These are phyloP conservation scores for Thelonectria blattea DNA, from an alignment of 2,329 filamentous ascomycete genomes.

Conservation along the genomic window DNA sequence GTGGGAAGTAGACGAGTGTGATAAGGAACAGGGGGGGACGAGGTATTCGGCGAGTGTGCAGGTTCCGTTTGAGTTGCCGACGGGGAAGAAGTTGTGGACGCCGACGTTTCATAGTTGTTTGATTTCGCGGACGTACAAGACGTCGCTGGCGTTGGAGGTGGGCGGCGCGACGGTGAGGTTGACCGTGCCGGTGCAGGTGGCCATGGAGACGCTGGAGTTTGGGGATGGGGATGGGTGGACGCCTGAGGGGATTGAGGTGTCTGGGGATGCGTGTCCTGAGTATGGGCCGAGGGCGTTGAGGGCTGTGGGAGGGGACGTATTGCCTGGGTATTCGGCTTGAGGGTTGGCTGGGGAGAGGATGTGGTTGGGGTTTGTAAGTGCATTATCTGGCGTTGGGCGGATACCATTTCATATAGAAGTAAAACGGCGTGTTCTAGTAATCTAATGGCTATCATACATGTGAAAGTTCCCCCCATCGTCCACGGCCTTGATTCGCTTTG, in stretches of 20 bases:
- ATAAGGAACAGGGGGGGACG: not conserved
- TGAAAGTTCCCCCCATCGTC: not conserved
- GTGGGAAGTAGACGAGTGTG: not conserved
- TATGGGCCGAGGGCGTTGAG: not conserved
- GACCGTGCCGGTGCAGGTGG: slow-evolving; percentile 6
- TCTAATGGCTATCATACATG: not conserved
- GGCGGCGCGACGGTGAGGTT: slow-evolving; percentile 10
- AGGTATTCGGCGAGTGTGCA: not conserved
- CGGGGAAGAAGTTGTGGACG: slow-evolving; percentile 1
- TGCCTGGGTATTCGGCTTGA: slow-evolving; percentile 5
- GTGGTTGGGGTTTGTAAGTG: not conserved
- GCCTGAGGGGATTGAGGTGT: not conserved
- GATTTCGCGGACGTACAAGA: slow-evolving; percentile 12
- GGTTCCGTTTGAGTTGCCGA: slow-evolving; percentile 11
- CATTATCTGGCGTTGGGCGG: not conserved
- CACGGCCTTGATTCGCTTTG: slow-evolving; percentile 1
- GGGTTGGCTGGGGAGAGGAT: not conserved
- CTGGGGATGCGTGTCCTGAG: not conserved
- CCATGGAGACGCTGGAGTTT: slow-evolving; percentile 10
- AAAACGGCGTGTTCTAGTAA: not conserved
- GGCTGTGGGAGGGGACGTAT: slow-evolving; percentile 1
- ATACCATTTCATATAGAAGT: not conserved
- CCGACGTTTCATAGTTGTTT: slow-evolving; percentile 16
- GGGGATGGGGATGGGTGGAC: not conserved
- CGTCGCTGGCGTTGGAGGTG: not conserved